Base-by-base conservation (phyloP, 2,329 filamentous ascomycete genomes). In the Aspergillus felis region DNA sequence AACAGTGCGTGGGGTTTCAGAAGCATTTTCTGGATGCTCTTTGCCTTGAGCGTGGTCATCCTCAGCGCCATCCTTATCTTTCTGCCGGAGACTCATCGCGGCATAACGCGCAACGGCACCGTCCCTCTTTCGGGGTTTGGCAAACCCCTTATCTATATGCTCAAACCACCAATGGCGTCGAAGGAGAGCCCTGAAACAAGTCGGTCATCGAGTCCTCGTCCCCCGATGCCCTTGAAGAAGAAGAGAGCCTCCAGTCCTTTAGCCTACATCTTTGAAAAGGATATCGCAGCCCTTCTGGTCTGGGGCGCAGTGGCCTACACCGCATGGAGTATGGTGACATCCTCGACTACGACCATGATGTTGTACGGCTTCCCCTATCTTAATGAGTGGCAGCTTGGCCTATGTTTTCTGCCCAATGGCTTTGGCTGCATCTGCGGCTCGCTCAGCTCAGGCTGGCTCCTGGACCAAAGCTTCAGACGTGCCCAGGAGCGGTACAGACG, bases 241-340 rank as follows among this genome's bases (percentile, higher is more conserved):
- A 72, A 61, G 7, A 76, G 69, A 3, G 67, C 78, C 12, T 27
- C 77, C 2, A 66, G 68, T 7, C 78, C 79, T 0, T 62, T 82
- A 2, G 65, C 63, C 12, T 74, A 79, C 55, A 68, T 82, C 3
- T 59, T 63, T 7, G 76, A 82, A 56, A 80, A 79, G 58, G 79
- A 82, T 53, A 74, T 81, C 14, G 70, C 79, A 47, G 66, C 75
- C 48, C 74, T 73, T 3, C 64, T 81, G 0, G 64, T 79, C 53
- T 81, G 75, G 44, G 76, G 78, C 46, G 73, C 72, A 10, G 70
- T 78, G 5, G 71, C 78, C 1, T 82, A 81, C 60, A 74, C 78
- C 0, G 71, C 79, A 12, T 81, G 78, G 78, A 78, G 72, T 24
- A 81, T 81, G 78, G 73, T 81, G 4, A 79, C 76, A 2, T 75